A percentile compares a stretch with the other conserved stretches of the same genome.
phyloP scores from a whole-genome alignment of 1,284 basidiomycete genomes.

The Moesziomyces aphidis region DNA sequence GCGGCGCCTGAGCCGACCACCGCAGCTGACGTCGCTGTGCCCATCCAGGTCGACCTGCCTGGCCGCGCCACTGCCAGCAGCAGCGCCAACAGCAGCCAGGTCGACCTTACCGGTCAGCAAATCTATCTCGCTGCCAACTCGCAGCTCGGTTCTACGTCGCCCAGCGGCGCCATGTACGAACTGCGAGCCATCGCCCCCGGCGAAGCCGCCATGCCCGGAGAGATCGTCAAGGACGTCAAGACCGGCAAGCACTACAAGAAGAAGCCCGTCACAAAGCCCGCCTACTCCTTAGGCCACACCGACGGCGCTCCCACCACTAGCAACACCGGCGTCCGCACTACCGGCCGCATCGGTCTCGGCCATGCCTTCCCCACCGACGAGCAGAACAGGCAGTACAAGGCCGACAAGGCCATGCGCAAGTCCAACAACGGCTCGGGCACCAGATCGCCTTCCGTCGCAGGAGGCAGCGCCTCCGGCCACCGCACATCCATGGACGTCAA shows the following conservation, averaged over 20 bases:
- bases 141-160: slow-evolving; percentile 1
- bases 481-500: slow-evolving; percentile 40
- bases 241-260: slow-evolving; percentile 56
- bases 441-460: slow-evolving; percentile 18
- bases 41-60: slow-evolving; percentile 33
- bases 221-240: slow-evolving; percentile 50
- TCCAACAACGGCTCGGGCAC: slow-evolving; percentile 29
- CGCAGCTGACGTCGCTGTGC: slow-evolving; percentile 39
- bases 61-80: slow-evolving; percentile 14
- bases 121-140: slow-evolving; percentile 22
- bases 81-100: slow-evolving; percentile 34
- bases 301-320: slow-evolving; percentile 32
- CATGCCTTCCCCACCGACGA: slow-evolving; percentile 48
- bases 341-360: slow-evolving; percentile 40
- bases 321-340: slow-evolving; percentile 5
- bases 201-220: slow-evolving; percentile 15
- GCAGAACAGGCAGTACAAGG: slow-evolving; percentile 39
- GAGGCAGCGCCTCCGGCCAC: slow-evolving; percentile 3
- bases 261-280: slow-evolving; percentile 27
- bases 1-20: slow-evolving; percentile 2
- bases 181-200: slow-evolving; percentile 31
- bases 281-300: slow-evolving; percentile 47
- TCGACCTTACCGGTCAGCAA: slow-evolving; percentile 40
- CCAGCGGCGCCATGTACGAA: slow-evolving; percentile 22
- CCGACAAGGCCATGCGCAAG: slow-evolving; percentile 28